phyloP scores from a whole-genome alignment of 495 filamentous ascomycete genomes.

The Penicillium argentinense region DNA sequence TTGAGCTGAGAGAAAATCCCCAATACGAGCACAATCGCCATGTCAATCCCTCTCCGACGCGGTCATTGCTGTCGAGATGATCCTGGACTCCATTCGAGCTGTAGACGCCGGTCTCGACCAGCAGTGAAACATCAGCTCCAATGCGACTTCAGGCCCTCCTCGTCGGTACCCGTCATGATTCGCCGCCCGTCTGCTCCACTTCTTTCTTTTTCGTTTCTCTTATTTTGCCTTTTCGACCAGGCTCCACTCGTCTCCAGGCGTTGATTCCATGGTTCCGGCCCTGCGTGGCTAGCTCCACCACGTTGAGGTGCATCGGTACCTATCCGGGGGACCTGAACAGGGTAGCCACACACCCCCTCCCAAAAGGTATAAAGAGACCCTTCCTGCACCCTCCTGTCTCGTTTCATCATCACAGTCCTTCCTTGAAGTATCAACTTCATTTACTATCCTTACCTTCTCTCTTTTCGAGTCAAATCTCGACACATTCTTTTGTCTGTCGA shows the following conservation, averaged over 20 bases:
- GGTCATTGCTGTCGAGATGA: too few species aligned
- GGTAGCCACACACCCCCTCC: not conserved
- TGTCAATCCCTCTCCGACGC: too few species aligned
- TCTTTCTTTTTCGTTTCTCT: slow-evolving; percentile 6
- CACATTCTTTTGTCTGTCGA: slow-evolving; percentile 28
- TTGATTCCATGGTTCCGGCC: slow-evolving; percentile 23
- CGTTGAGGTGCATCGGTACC: slow-evolving; percentile 21
- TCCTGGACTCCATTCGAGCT: too few species aligned
- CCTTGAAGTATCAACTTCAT: slow-evolving; percentile 14
- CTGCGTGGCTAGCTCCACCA: slow-evolving; percentile 15
- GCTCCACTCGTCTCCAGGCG: slow-evolving; percentile 14
- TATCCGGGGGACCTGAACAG: slow-evolving; percentile 14
- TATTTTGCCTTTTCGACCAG: slow-evolving; percentile 12
- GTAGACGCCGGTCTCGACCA: slow-evolving; percentile 1
- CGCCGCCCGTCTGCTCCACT: slow-evolving; percentile 5
- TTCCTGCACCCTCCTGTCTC: slow-evolving; percentile 4
- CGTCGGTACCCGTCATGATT: slow-evolving; percentile 10
- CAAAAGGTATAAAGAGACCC: slow-evolving; percentile 25
- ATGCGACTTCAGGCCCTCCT: slow-evolving; percentile 4
- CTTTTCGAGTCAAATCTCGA: slow-evolving; percentile 30
- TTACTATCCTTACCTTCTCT: slow-evolving; percentile 14
- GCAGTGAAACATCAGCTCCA: slow-evolving; percentile 7
- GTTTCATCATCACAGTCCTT: slow-evolving; percentile 16
- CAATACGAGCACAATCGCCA: not conserved
- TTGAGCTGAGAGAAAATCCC: too few species aligned